Conservation (phyloP, 2,329 filamentous ascomycete species). For the Nemania bipapillata region DNA sequence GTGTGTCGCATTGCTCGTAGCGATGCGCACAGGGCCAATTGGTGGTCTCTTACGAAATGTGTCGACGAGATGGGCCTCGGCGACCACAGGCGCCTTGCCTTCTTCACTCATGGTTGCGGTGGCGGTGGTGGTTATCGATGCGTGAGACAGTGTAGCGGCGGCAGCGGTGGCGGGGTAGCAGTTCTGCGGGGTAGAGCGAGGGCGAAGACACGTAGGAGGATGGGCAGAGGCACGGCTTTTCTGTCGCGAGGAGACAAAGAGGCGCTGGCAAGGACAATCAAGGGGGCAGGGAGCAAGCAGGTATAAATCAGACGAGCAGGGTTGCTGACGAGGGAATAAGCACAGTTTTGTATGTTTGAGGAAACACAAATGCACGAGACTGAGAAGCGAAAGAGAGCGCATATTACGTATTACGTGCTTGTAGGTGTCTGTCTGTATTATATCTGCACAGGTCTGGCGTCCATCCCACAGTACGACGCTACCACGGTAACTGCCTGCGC, state of each 20-base stretch:
- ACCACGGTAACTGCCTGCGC: constrained; percentile 9
- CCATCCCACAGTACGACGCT: not conserved
- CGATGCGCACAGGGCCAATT: not conserved
- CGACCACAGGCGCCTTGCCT: constrained; percentile 69
- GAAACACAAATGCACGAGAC: constrained; percentile 23
- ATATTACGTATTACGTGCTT: not conserved
- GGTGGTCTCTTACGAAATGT: constrained; percentile 69
- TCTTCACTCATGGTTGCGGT: constrained; percentile 59
- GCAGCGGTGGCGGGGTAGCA: constrained; percentile 36
- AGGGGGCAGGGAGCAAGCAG: constrained; percentile 25
- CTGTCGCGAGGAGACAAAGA: constrained; percentile 15
- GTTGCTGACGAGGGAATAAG: constrained; percentile 27
- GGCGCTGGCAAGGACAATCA: constrained; percentile 4
- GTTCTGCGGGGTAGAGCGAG: constrained; percentile 23
- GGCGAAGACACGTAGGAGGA: not conserved
- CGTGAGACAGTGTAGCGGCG: constrained; percentile 33
- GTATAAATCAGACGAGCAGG: constrained; percentile 32
- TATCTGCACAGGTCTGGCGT: not conserved
- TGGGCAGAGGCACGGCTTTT: constrained; percentile 4
- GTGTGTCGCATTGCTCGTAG: not conserved
- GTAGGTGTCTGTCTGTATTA: not conserved
- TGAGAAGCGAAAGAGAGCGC: constrained; percentile 1
- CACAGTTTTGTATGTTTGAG: constrained; percentile 35
- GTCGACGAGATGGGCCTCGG: constrained; percentile 80
- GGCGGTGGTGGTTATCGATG: constrained; percentile 31